Percentiles rank a stretch among this genome's conserved stretches.
phyloP scores from a whole-genome alignment of 2,329 filamentous ascomycete species.

The Camillea tinctor region DNA sequence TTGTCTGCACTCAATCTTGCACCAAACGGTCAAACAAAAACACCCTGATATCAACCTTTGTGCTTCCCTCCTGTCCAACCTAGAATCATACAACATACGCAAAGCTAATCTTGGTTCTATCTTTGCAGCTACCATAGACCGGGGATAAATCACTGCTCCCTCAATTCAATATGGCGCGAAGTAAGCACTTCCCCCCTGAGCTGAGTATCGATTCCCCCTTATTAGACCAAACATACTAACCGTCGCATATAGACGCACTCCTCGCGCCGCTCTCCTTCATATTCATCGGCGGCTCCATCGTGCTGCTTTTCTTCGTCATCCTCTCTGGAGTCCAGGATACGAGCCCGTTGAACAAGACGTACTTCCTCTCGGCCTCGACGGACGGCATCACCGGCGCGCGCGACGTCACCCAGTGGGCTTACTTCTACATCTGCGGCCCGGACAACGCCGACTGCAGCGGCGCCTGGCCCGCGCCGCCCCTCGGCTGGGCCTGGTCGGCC shows the following conservation, averaged over 20 bases:
- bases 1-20: background rate
- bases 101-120: background rate
- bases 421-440: slow-evolving; percentile 76
- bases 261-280: slow-evolving; percentile 33
- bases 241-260: slow-evolving; percentile 9
- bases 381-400: slow-evolving; percentile 68
- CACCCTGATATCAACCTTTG: background rate
- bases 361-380: slow-evolving; percentile 82
- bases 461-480: slow-evolving; percentile 60
- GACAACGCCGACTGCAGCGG: slow-evolving; percentile 63
- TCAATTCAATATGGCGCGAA: slow-evolving; percentile 18
- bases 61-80: background rate
- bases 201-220: no score
- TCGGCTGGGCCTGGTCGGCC: slow-evolving; percentile 69
- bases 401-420: slow-evolving; percentile 78
- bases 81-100: background rate
- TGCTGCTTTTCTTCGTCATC: slow-evolving; percentile 59
- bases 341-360: slow-evolving; percentile 69
- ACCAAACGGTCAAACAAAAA: no score
- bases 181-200: slow-evolving; percentile 2
- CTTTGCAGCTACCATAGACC: background rate
- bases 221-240: background rate
- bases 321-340: slow-evolving; percentile 50
- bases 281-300: slow-evolving; percentile 50
- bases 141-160: background rate